Conservation (phyloP, 129 eudicot species). For the Oenanthe sinensis region DNA sequence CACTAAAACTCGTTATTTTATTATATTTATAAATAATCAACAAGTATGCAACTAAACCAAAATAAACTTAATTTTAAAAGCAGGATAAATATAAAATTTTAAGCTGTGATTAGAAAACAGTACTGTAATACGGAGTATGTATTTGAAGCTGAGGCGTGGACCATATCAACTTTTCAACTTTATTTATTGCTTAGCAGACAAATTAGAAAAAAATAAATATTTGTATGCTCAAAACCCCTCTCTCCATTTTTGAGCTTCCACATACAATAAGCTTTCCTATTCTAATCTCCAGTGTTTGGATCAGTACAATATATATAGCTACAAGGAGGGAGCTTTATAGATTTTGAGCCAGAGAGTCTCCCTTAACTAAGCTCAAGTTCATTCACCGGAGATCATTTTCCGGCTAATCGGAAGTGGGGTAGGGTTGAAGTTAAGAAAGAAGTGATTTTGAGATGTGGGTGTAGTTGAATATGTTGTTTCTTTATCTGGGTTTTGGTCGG, state of each 20-base stretch:
- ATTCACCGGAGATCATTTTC: slow-evolving; percentile 11
- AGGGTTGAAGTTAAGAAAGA: background rate
- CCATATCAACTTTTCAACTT: slow-evolving; percentile 2
- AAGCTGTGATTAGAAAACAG: background rate
- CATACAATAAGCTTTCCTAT: slow-evolving; percentile 2
- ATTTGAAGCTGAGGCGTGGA: background rate
- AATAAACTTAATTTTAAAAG: too few relatives aligned
- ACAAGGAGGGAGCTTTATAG: background rate
- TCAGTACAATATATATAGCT: background rate
- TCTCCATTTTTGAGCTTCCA: background rate
- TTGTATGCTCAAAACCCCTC: background rate
- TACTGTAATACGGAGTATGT: too few relatives aligned
- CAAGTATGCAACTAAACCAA: too few relatives aligned
- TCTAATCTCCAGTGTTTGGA: background rate
- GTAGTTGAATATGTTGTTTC: slow-evolving; percentile 11
- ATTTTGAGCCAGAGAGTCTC: background rate
- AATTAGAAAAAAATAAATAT: background rate
- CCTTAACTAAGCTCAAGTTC: background rate
- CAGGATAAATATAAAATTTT: background rate
- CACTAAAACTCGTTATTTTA: too few relatives aligned
- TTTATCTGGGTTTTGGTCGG: slow-evolving; percentile 27
- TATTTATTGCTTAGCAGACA: slow-evolving; percentile 6
- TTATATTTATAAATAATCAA: too few relatives aligned
- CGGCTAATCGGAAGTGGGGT: background rate
- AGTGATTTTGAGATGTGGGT: slow-evolving; percentile 22